Base-by-base conservation (phyloP, 2,329 filamentous ascomycete genomes). In the Neonectria punicea region DNA sequence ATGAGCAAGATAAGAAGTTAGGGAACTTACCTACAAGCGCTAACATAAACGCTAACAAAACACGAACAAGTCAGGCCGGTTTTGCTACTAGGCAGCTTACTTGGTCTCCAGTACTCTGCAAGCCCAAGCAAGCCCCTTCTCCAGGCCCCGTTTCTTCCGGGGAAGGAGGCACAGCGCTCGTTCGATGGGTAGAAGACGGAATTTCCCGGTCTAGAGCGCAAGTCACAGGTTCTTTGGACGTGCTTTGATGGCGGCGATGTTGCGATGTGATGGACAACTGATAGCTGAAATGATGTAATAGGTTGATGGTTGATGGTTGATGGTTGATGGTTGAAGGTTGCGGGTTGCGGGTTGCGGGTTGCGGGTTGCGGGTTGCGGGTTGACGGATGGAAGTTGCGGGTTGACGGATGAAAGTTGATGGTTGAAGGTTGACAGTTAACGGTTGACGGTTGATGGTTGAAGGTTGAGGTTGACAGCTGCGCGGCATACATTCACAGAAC, bases 131-230 rank as follows among this genome's bases (percentile, higher is more conserved):
- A 58, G 54, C 39, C 32, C 60, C 54, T 58, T 63, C 60, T 25
- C 13, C 47, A 53, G 18, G 54, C 36, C 59, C 60, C 60, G 53
- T 28, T 58, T 58, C 47, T 63, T 62, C 58, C 58, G 55, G 47
- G 47, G 41, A 53, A 63, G 54, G 54, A 63, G 60, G 39, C 47
- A 16, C 11, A 20, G 43, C 50, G 32, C 47, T 58, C 54, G 54
- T 53, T 58, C 30, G 47, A 53, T 47, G 60, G 60, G 60, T 63
- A 63, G 47, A 63, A 53, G 46, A 30, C 58, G 41, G 58, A 55
- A 47, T 55, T 55, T 61, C 16, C 36, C 25, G 47, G 32, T 32
- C 47, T 58, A n/a, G 9, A 46, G 60, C 54, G 53, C 54, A 54
- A 63, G 36, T 58, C 18, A 50, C 47, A 13, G 25, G 47, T 5